A percentile compares a stretch with the other conserved stretches of the same genome.
These are phyloP conservation scores for Tricholoma saponaceum DNA, from an alignment of 768 basidiomycete species.

Conservation along the genomic window DNA sequence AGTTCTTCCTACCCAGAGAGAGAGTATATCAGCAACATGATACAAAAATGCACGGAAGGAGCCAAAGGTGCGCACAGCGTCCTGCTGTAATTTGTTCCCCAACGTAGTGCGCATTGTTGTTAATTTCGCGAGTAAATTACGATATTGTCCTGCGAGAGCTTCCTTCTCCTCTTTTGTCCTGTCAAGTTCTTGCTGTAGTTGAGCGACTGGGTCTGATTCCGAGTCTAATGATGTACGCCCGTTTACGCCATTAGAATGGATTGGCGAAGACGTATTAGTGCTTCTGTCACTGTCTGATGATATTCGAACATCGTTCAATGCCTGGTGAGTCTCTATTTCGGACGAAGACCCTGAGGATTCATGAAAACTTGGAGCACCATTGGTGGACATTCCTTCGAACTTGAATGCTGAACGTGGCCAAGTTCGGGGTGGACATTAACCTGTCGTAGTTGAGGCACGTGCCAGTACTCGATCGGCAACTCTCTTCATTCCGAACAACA, in stretches of 20 bases:
- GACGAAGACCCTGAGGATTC: slow-evolving; percentile 24
- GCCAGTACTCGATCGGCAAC: neutral
- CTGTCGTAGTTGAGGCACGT: too few species aligned
- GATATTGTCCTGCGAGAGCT: slow-evolving; percentile 79
- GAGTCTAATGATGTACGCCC: slow-evolving; percentile 30
- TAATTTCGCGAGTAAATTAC: slow-evolving; percentile 79
- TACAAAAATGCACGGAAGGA: neutral
- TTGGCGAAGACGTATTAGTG: slow-evolving; percentile 20
- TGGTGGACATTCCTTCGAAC: slow-evolving; percentile 19
- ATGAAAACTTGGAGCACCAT: slow-evolving; percentile 17
- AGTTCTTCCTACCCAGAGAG: slow-evolving; percentile 83
- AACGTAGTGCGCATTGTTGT: slow-evolving; percentile 91
- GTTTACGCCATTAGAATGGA: slow-evolving; percentile 29
- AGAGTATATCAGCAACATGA: slow-evolving; percentile 12
- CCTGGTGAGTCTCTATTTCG: slow-evolving; percentile 6
- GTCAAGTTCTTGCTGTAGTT: slow-evolving; percentile 72
- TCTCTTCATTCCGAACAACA: neutral
- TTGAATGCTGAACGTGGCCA: neutral
- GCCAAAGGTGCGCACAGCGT: slow-evolving; percentile 65
- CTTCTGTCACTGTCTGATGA: slow-evolving; percentile 48
- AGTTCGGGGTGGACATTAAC: too few species aligned
- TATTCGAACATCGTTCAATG: slow-evolving; percentile 27
- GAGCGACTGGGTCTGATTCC: slow-evolving; percentile 47
- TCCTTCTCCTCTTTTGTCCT: slow-evolving; percentile 84
- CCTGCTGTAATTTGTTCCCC: slow-evolving; percentile 92